phyloP scores from a whole-genome alignment of 257 asterid genomes.

The Ocimum tenuiflorum region DNA sequence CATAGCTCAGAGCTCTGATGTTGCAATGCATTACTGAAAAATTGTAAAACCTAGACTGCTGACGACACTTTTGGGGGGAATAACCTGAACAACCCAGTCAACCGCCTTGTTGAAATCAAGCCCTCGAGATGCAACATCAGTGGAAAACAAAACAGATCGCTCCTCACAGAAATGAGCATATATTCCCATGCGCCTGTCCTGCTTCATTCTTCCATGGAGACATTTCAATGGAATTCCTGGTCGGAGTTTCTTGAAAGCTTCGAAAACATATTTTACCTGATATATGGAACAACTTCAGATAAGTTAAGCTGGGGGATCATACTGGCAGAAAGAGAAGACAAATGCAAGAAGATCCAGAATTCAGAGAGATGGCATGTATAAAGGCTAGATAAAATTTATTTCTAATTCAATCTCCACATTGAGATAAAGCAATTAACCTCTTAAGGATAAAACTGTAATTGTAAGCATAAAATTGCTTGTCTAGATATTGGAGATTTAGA shows the following conservation, averaged over 20 bases:
- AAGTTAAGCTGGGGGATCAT: constrained; percentile 6
- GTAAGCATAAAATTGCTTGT: neutral
- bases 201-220: constrained; percentile 90
- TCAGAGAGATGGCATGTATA: neutral
- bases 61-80: constrained; percentile 6
- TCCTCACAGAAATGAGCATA: constrained; percentile 70
- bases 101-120: constrained; percentile 86
- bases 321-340: too few species aligned
- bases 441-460: neutral
- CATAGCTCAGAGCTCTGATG: neutral
- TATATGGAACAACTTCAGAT: constrained; percentile 13
- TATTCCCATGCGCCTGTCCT: constrained; percentile 72
- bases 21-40: neutral
- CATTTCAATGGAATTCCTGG: constrained; percentile 87
- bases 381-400: neutral
- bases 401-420: neutral
- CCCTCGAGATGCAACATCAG: constrained; percentile 94
- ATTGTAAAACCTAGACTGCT: neutral
- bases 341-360: too few species aligned
- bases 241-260: constrained; percentile 87
- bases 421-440: neutral
- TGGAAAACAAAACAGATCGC: constrained; percentile 61
- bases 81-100: constrained; percentile 99
- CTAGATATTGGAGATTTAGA: neutral
- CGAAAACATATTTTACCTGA: constrained; percentile 78